These are phyloP conservation scores for Phaeosphaeria sp. DNA, from an alignment of 2,329 filamentous ascomycete species.

Conservation along the genomic window DNA sequence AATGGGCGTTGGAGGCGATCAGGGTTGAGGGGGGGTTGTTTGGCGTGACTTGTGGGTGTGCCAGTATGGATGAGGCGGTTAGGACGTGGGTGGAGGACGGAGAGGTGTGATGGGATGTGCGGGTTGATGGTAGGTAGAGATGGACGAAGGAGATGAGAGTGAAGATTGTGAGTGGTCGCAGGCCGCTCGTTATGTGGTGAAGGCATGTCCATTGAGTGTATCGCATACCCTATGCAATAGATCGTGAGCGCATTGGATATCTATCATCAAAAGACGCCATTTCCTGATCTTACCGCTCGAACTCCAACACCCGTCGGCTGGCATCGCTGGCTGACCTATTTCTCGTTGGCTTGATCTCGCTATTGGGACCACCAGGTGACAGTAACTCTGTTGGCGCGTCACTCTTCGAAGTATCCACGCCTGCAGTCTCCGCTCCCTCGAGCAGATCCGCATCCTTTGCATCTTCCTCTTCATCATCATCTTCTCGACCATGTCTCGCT, in stretches of 20 bases:
- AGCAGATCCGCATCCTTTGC: constrained; percentile 55
- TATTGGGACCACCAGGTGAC: constrained; percentile 25
- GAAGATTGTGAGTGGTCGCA: neutral
- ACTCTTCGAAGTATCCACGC: constrained; percentile 43
- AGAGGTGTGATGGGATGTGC: neutral
- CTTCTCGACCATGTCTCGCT: constrained; percentile 60
- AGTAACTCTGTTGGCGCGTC: constrained; percentile 22
- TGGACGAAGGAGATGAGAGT: too few relatives aligned
- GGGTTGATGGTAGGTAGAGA: neutral
- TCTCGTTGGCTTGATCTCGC: constrained; percentile 35
- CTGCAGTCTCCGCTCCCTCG: constrained; percentile 58
- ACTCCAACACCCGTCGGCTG: constrained; percentile 46
- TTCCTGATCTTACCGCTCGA: constrained; percentile 37
- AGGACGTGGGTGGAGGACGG: neutral
- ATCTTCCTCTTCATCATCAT: constrained; percentile 70
- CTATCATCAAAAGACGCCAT: neutral
- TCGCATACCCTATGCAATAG: too few relatives aligned
- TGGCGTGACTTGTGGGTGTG: constrained; percentile 29
- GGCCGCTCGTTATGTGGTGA: neutral
- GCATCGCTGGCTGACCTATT: constrained; percentile 44
- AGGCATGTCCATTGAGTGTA: neutral
- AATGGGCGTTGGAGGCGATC: constrained; percentile 35
- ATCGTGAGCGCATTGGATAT: neutral
- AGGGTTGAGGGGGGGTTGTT: constrained; percentile 39
- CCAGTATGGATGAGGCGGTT: neutral